Percentiles rank a stretch among this genome's conserved stretches.
These are phyloP conservation scores for Solanum aculeatissimum DNA, from an alignment of 305 asterid species.

Conservation along the genomic window DNA sequence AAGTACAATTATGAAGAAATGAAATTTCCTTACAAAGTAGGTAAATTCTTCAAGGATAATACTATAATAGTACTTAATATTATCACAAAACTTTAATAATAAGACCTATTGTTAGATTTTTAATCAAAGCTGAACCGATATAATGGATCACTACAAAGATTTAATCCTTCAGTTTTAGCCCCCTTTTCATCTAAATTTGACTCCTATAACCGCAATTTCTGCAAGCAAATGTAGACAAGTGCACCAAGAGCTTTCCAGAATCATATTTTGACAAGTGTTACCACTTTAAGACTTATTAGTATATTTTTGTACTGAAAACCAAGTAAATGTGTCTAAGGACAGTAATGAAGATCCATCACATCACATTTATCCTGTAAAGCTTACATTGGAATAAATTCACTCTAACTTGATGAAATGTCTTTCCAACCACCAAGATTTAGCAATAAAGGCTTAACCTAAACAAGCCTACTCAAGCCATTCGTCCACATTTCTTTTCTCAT, in stretches of 20 bases:
- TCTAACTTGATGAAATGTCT: background rate
- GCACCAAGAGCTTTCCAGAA: background rate
- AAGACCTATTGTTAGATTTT: background rate
- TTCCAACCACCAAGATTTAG: background rate
- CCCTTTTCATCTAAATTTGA: background rate
- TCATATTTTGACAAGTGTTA: background rate
- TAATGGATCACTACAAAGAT: background rate
- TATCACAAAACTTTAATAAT: background rate
- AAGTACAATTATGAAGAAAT: background rate
- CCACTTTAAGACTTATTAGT: background rate
- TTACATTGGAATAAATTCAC: background rate
- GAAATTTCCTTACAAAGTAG: background rate
- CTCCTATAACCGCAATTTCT: background rate
- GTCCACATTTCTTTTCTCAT: background rate
- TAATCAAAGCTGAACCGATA: background rate
- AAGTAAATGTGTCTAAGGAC: background rate
- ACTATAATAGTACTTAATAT: background rate
- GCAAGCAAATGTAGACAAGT: background rate
- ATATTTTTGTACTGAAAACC: background rate
- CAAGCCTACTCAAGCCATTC: background rate
- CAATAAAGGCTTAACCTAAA: background rate
- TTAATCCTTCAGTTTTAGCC: background rate
- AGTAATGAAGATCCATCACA: background rate
- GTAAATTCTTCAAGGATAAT: background rate
- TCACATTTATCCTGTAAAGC: background rate